Evolutionary conservation across 2,329 filamentous ascomycete species (phyloP), one percentile per base, ranked within the genome.

Genomic region (Talaromyces pinophilus): DNA sequence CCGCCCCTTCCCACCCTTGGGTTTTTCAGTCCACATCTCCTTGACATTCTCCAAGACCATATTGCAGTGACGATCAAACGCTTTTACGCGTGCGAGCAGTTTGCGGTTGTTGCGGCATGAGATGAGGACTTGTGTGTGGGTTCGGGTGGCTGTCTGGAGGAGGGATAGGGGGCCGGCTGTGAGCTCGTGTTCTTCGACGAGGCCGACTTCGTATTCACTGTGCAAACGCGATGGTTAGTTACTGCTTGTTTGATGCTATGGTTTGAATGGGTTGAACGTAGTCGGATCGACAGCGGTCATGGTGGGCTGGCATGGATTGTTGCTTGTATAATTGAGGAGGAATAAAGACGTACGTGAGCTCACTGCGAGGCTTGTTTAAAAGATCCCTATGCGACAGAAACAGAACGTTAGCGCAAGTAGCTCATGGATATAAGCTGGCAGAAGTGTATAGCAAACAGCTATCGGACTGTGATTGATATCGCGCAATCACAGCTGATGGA

Each of bases 21-120:
- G 93, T 65, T 91, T 95, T 83, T 99, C 95, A 10, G 93, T 97
- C 95, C 95, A 99, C 94, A 99, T 98, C 83, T 99, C 95, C 85
- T 96, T 96, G 52, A 96, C 93, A 72, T 97, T 97, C 84, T 97
- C 93, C 59, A 97, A 84, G 3, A 97, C 92, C 95, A 99, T 98
- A 83, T 99, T 99, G 87, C 93, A 98, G 82, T 99, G 95, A 68
- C 95, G 87, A 82, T 99, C 95, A 79, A 99, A 99, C 6, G 95
- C 95, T 85, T 99, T 99, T 76, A 99, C 94, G 70, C 95, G 91
- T 62, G 94, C 95, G 64, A 99, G 89, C 59, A 99, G 86, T 85
- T 99, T 99, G 81, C 94, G 91, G 85, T 98, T 98, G 87, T 97
- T 97, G 71, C 95, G 93, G 82, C 94, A 94, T 64, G 92, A 97